These are phyloP conservation scores for Glonium stellatum DNA, from an alignment of 495 filamentous ascomycete species.

Conservation along the genomic window DNA sequence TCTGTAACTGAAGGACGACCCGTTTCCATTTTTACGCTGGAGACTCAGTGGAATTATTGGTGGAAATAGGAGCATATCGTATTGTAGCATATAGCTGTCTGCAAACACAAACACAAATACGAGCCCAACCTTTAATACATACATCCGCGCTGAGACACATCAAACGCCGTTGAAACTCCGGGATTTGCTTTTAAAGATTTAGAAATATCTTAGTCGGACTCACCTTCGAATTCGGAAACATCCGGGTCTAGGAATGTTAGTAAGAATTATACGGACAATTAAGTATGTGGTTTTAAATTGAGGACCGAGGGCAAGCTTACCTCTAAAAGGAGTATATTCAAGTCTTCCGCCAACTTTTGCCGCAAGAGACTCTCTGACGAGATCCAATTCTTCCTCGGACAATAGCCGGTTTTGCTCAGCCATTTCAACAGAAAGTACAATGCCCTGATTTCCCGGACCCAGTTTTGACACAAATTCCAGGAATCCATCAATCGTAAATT, in stretches of 20 bases:
- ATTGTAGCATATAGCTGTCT: too few relatives aligned
- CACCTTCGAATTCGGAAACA: conserved; percentile 36
- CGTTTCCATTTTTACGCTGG: too few relatives aligned
- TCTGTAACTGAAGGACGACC: too few relatives aligned
- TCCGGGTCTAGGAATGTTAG: conserved; percentile 32
- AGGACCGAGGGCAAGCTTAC: conserved; percentile 15
- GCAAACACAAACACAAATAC: too few relatives aligned
- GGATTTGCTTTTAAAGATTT: not conserved
- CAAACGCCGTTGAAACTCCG: not conserved
- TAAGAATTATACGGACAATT: not conserved
- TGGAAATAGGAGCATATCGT: too few relatives aligned
- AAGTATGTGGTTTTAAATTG: not conserved
- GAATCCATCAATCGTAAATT: conserved; percentile 35
- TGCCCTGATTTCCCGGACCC: conserved; percentile 30
- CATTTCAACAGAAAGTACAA: conserved; percentile 34
- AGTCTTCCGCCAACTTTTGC: conserved; percentile 35
- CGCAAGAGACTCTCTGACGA: conserved; percentile 29
- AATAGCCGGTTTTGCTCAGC: conserved; percentile 35
- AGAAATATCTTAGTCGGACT: conserved; percentile 25
- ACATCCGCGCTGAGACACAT: too few relatives aligned
- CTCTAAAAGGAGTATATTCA: conserved; percentile 37
- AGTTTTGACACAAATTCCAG: conserved; percentile 33
- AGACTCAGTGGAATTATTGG: too few relatives aligned
- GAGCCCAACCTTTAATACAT: too few relatives aligned
- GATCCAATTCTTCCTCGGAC: conserved; percentile 30